Evolutionary conservation across 2,329 filamentous ascomycete genomes (phyloP), one percentile per base, ranked within the genome.

Genomic region (Aureobasidium sp.): DNA sequence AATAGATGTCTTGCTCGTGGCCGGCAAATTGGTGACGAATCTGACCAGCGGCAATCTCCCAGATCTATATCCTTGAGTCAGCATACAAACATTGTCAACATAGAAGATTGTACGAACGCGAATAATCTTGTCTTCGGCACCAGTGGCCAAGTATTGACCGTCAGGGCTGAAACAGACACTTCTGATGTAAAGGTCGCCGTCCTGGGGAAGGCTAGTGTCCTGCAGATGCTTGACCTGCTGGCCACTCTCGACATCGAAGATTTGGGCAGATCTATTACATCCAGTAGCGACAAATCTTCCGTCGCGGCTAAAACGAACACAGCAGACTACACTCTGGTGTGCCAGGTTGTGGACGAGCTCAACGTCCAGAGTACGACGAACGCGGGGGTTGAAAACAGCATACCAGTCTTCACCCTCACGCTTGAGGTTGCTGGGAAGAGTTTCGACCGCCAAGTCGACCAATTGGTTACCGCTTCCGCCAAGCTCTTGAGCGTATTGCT

Each of bases 111-210:
- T 20, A 65, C 88, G 79, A 83, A 93, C 91, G 70, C 94, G 83
- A 73, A 99, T 97, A 70, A 96, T 84, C 79, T 97, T 97, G 77
- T 99, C 94, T 75, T 99, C 94, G 1, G 94, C 94, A 73, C 94
- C 94, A 17, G 94, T 99, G 5, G 94, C 94, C 37, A 99, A 84
- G 70, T 91, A 96, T 71, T 89, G 88, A 64, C 94, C 93, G 74
- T 97, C 92, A 14, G 94, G 94, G 73, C 93, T 97, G 82, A 99
- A 99, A 81, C 94, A 99, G 61, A 99, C 94, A 70, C 93, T 97
- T 69, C 94, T 83, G 69, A 99, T 99, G 76, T 97, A 99, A 36
- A 99, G 81, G 76, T 99, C 94, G 31, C 93, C 92, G 61, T 89
- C 87, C 69, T 92, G 87, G 67, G 95, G 91, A 49, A 91, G 90